Percentiles rank a stretch among this genome's conserved stretches.
These are phyloP conservation scores for Arctium minus DNA, from an alignment of 129 eudicot species.

Conservation along the genomic window DNA sequence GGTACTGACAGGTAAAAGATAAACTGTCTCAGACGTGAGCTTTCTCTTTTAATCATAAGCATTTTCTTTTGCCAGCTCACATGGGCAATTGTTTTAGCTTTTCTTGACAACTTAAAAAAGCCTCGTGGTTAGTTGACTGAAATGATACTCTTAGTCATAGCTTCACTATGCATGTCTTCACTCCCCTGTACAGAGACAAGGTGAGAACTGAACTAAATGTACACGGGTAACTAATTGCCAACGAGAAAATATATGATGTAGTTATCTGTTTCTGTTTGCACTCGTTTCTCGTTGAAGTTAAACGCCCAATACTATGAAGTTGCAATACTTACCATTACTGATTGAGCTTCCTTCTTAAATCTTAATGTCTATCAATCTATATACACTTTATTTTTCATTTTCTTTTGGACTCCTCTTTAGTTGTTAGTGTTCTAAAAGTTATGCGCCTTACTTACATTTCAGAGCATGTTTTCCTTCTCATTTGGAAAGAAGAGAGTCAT, in stretches of 20 bases:
- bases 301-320: not conserved
- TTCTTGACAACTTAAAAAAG: not conserved
- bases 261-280: not conserved
- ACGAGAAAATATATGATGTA: not conserved
- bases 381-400: constrained; percentile 5
- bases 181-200: not conserved
- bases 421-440: not conserved
- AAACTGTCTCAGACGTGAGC: no score
- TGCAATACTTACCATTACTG: not conserved
- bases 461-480: constrained; percentile 34
- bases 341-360: not conserved
- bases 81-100: not conserved
- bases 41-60: no score
- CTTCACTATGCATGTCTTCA: not conserved
- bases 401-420: not conserved
- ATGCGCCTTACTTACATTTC: constrained; percentile 15
- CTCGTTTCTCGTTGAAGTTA: not conserved
- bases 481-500: constrained; percentile 22
- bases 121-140: not conserved
- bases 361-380: not conserved
- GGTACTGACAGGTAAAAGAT: not conserved
- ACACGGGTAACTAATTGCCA: not conserved
- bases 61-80: no score
- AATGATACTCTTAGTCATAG: not conserved
- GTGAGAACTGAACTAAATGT: not conserved